Percentiles rank a stretch among this genome's conserved stretches.
Evolutionary conservation across 768 basidiomycete genomes (phyloP).

Genomic region (Leccinum boreale): DNA sequence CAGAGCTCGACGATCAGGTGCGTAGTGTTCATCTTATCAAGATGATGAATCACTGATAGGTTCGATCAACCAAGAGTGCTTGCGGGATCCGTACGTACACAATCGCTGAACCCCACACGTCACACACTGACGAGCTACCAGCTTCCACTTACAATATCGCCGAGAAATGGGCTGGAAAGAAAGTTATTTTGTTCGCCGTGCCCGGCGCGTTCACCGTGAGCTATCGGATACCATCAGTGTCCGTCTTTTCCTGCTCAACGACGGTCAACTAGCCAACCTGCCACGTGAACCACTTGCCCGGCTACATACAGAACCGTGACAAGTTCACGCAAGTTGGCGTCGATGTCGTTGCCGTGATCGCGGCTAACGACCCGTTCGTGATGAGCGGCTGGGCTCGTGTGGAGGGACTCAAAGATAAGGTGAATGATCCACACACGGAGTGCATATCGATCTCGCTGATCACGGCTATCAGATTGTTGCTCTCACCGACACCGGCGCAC

Average conservation of each 20-base stretch:
- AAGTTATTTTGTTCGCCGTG: conserved; percentile 73
- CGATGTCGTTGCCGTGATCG: conserved; percentile 49
- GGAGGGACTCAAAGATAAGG: conserved; percentile 66
- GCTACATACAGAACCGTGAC: conserved; percentile 43
- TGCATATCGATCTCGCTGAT: conserved; percentile 1
- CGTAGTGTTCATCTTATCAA: conserved; percentile 22
- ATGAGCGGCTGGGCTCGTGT: conserved; percentile 61
- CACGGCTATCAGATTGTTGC: conserved; percentile 46
- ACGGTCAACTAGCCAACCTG: conserved; percentile 35
- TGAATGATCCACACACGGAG: conserved; percentile 30
- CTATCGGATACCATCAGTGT: neutral
- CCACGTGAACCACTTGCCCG: conserved; percentile 43
- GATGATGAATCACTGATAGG: neutral
- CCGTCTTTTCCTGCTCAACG: neutral
- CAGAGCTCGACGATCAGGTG: conserved; percentile 61
- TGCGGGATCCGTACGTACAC: conserved; percentile 63
- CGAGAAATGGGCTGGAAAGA: conserved; percentile 75
- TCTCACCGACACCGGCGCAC: conserved; percentile 52
- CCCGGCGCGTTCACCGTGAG: conserved; percentile 81
- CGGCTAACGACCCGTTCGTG: conserved; percentile 60
- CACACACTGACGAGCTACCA: conserved; percentile 19
- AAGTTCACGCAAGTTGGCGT: conserved; percentile 53
- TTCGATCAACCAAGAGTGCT: conserved; percentile 38
- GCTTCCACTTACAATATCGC: conserved; percentile 50
- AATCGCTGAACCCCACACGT: neutral